These are phyloP conservation scores for Aspergillus ruber DNA, from an alignment of 2,329 filamentous ascomycete genomes.

Conservation along the genomic window DNA sequence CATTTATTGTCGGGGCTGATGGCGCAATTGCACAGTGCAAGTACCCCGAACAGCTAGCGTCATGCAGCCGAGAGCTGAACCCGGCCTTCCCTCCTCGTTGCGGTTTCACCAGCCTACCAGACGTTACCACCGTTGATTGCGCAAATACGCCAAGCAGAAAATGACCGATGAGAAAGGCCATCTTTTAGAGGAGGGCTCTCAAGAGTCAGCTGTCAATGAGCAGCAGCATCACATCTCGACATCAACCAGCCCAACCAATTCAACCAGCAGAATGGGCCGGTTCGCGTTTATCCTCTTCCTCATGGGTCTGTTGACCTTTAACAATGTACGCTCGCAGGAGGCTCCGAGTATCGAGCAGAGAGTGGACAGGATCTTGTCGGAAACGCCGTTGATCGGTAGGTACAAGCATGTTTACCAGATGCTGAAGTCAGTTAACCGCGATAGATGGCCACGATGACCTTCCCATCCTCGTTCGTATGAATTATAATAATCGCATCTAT, in stretches of 20 bases:
- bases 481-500: conserved; percentile 74
- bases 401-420: background rate
- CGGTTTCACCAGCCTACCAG: too few relatives aligned
- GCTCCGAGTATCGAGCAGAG: conserved; percentile 27
- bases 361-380: conserved; percentile 39
- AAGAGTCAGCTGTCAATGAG: background rate
- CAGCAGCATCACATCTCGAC: background rate
- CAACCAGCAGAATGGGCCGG: background rate
- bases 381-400: conserved; percentile 46
- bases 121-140: background rate
- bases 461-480: conserved; percentile 61
- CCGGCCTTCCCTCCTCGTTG: too few relatives aligned
- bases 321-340: conserved; percentile 1
- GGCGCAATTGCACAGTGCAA: too few relatives aligned
- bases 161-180: background rate
- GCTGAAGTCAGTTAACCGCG: background rate
- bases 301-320: conserved; percentile 5
- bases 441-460: conserved; percentile 88
- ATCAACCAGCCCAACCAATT: background rate
- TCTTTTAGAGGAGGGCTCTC: background rate
- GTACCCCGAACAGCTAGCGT: too few relatives aligned
- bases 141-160: background rate
- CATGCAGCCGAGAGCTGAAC: too few relatives aligned
- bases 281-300: conserved; percentile 1
- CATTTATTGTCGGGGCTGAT: too few relatives aligned